Base-by-base conservation (phyloP, 805 yeast genomes). In the Lipomyces yamadae region DNA sequence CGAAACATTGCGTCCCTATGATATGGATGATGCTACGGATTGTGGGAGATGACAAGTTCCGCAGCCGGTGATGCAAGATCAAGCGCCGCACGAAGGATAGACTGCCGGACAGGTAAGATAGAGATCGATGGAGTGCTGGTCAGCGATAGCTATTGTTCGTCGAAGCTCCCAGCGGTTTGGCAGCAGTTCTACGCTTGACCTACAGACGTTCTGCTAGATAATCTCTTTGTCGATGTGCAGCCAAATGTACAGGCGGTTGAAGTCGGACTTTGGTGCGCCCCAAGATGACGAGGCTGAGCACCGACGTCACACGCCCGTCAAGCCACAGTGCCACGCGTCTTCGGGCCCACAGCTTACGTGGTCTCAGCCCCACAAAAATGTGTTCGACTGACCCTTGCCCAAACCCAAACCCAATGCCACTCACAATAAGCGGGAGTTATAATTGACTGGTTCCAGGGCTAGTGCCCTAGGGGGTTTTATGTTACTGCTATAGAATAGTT, bases 1-100 rank as follows among this genome's bases (percentile, higher is more conserved):
- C 72, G 56, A 52, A 69, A 69, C 72, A 69, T 69, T 24, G 55
- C 15, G n/a, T 15, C n/a, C 3, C 2, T 33, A 10, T 11, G 4
- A 8, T 8, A 32, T n/a, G 55, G 32, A 52, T 13, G 55, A 6
- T n/a, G 55, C 5, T 11, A 24, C 24, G 15, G 48, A 42, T 42
- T 42, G 48, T 42, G 15, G 48, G 48, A 42, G 48, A 15, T 42
- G 48, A 42, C 48, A 42, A 15, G 3, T 42, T 42, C 48, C 5
- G 48, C n/a, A 6, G 48, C 48, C 10, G 48, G 39, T 18, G 48
- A 42, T 42, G 15, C n/a, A 15, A 4, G 7, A 35, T 15, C 48
- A n/a, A 13, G 24, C 48, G 48, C 48, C 48, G 48, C 48, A 42
- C 48, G 29, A 5, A n/a, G 48, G 18, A 11, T 15, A 15, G 48